phyloP scores from a whole-genome alignment of 345 rosid species.

The Luvunga scandens region DNA sequence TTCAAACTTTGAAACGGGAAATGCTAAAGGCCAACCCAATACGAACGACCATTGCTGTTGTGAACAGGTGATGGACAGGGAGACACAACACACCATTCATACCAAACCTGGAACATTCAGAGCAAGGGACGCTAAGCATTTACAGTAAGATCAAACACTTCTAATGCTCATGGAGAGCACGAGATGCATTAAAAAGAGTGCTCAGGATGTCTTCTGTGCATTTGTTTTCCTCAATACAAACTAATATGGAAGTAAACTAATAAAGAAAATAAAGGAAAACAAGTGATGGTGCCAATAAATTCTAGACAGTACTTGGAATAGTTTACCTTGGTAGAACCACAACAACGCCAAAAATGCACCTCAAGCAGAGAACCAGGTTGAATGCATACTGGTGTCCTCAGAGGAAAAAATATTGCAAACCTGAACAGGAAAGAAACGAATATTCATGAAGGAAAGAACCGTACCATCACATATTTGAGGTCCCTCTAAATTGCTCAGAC shows the following conservation, averaged over 20 bases:
- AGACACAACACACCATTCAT: conserved; percentile 85
- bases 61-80: conserved; percentile 68
- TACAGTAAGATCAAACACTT: not conserved
- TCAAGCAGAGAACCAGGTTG: conserved; percentile 60
- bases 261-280: not conserved
- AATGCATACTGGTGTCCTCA: conserved; percentile 69
- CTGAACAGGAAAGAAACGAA: conserved; percentile 31
- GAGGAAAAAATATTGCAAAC: conserved; percentile 95
- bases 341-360: conserved; percentile 93
- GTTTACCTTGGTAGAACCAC: conserved; percentile 76
- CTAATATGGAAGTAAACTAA: not conserved
- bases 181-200: not conserved
- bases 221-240: not conserved
- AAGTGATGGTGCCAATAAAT: not conserved
- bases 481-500: not conserved
- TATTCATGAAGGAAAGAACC: not conserved
- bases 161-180: not conserved
- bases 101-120: conserved; percentile 72
- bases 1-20: not conserved
- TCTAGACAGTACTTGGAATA: not conserved
- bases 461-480: not conserved
- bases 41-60: conserved; percentile 93
- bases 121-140: not conserved
- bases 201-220: not conserved
- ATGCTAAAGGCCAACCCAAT: conserved; percentile 88